These are phyloP conservation scores for Talaromyces sp. DNA, from an alignment of 2,329 filamentous ascomycete genomes.

Conservation along the genomic window DNA sequence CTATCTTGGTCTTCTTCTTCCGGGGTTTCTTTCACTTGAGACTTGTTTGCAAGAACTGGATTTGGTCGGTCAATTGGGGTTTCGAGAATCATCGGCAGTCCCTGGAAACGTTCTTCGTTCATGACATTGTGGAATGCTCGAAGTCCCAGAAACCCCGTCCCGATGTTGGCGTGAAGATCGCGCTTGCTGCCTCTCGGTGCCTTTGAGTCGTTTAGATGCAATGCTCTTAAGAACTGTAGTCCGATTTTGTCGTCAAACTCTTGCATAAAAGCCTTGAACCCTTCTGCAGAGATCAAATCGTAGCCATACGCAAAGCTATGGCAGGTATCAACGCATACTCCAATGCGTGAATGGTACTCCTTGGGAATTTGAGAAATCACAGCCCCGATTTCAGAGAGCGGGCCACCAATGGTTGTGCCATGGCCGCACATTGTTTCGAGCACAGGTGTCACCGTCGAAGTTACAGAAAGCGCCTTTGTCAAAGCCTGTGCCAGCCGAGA, in stretches of 20 bases:
- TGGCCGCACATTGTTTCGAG: conserved; percentile 94
- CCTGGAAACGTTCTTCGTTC: conserved; percentile 72
- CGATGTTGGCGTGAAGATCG: conserved; percentile 94
- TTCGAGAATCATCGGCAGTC: conserved; percentile 87
- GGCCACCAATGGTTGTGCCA: conserved; percentile 80
- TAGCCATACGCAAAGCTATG: conserved; percentile 94
- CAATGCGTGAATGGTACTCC: conserved; percentile 78
- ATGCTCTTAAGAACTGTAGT: conserved; percentile 70
- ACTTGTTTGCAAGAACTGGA: conserved; percentile 28
- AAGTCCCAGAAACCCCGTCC: conserved; percentile 86
- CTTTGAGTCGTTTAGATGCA: conserved; percentile 96
- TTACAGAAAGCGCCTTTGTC: conserved; percentile 75
- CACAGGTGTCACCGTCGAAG: conserved; percentile 71
- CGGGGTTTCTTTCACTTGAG: conserved; percentile 11
- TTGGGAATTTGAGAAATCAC: conserved; percentile 68
- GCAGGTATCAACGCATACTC: conserved; percentile 95
- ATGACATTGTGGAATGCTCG: conserved; percentile 87
- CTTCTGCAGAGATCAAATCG: conserved; percentile 71
- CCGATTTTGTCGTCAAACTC: conserved; percentile 77
- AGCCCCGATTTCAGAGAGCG: conserved; percentile 79
- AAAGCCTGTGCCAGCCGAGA: conserved; percentile 74
- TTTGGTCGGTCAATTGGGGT: conserved; percentile 79
- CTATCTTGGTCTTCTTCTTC: conserved; percentile 18
- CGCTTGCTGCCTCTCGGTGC: conserved; percentile 75
- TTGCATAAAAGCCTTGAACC: conserved; percentile 68